Conservation (phyloP, 2,329 filamentous ascomycete species). For the Aspergillus spinulosporus region DNA sequence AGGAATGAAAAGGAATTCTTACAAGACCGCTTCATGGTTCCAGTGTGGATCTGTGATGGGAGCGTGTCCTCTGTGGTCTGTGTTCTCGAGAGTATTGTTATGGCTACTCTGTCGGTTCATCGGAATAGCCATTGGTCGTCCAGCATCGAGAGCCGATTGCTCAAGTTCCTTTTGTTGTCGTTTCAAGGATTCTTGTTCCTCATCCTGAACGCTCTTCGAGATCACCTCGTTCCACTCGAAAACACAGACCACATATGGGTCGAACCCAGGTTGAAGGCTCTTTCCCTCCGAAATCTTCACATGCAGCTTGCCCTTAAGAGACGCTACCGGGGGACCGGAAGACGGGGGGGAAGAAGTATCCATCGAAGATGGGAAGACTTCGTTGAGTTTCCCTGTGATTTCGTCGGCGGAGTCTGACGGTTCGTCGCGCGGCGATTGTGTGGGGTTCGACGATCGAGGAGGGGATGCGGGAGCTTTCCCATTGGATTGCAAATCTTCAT, state of each 20-base stretch:
- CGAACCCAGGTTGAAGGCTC: constrained; percentile 75
- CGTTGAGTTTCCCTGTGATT: constrained; percentile 38
- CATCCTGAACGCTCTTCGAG: constrained; percentile 74
- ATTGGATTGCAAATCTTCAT: constrained; percentile 50
- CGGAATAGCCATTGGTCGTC: constrained; percentile 87
- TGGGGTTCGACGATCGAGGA: constrained; percentile 22
- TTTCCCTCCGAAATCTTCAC: constrained; percentile 86
- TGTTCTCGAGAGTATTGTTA: constrained; percentile 73
- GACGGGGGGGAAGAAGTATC: constrained; percentile 28
- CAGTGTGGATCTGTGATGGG: constrained; percentile 82
- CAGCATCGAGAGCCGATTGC: constrained; percentile 75
- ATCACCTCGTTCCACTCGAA: constrained; percentile 98
- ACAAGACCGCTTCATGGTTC: constrained; percentile 96
- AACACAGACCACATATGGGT: constrained; percentile 94
- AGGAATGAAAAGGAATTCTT: constrained; percentile 46
- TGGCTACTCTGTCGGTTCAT: constrained; percentile 97
- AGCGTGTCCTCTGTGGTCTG: constrained; percentile 59
- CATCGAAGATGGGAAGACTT: constrained; percentile 35
- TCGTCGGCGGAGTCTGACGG: constrained; percentile 36
- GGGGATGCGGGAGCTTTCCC: constrained; percentile 32
- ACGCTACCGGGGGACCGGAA: constrained; percentile 63
- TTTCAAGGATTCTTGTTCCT: constrained; percentile 62
- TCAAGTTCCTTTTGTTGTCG: constrained; percentile 57
- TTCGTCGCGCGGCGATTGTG: constrained; percentile 23
- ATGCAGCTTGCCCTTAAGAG: constrained; percentile 81